Evolutionary conservation across 805 yeast genomes (phyloP).

Genomic region (Millerago galiae): DNA sequence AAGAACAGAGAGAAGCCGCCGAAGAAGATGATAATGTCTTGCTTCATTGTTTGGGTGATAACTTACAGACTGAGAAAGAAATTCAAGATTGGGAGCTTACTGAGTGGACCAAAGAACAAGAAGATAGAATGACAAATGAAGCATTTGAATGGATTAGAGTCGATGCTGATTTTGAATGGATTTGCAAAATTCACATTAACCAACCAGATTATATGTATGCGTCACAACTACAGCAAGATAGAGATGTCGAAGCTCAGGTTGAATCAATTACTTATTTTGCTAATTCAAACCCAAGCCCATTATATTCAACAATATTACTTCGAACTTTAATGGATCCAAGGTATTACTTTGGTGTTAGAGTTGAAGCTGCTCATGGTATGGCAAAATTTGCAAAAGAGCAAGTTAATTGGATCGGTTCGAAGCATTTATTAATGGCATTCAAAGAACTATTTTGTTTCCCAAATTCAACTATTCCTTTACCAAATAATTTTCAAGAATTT

Average conservation of each 20-base stretch:
- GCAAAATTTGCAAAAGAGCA: constrained; percentile 59
- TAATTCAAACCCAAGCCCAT: constrained; percentile 45
- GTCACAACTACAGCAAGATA: constrained; percentile 87
- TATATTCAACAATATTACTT: constrained; percentile 70
- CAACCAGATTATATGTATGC: constrained; percentile 95
- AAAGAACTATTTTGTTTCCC: constrained; percentile 69
- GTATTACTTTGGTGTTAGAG: constrained; percentile 83
- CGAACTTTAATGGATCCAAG: constrained; percentile 79
- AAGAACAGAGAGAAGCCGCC: constrained; percentile 30
- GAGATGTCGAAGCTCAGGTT: constrained; percentile 93
- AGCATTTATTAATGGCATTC: constrained; percentile 65
- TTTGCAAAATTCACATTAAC: constrained; percentile 69
- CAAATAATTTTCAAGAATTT: constrained; percentile 75
- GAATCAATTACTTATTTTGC: constrained; percentile 77
- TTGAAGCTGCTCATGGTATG: constrained; percentile 79
- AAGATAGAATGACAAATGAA: constrained; percentile 62
- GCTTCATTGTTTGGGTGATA: constrained; percentile 69
- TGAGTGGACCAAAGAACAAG: constrained; percentile 67
- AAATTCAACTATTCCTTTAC: constrained; percentile 57
- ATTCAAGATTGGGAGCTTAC: constrained; percentile 63
- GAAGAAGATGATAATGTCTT: constrained; percentile 33
- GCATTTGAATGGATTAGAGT: constrained; percentile 97
- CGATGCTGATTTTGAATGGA: constrained; percentile 98
- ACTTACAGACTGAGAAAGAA: constrained; percentile 55
- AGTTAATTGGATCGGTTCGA: constrained; percentile 63